Base-by-base conservation (phyloP, 2,329 filamentous ascomycete species). In the Fusarium nygamai region DNA sequence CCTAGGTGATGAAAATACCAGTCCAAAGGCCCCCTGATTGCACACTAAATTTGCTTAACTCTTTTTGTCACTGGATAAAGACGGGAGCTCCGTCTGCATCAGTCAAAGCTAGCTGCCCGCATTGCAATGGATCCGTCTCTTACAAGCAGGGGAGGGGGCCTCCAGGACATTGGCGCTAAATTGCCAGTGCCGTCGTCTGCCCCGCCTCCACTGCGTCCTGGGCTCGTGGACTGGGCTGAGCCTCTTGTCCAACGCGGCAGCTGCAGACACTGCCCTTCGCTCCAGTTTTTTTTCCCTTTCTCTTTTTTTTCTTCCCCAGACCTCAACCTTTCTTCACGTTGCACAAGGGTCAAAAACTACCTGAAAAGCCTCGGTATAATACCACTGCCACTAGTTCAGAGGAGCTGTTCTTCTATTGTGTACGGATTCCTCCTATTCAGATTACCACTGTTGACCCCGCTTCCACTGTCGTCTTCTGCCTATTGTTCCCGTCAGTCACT, bases 221-320 rank as follows among this genome's bases (percentile, higher is more conserved):
- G 33, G 31, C 50, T 20, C 10, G 50, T 20, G 33, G n/a, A 20
- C 46, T 67, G 39, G 41, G 56, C 66, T 71, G 67, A 73, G 72
- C 71, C 72, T 74, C 72, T 50, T 44, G 59, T 70, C 53, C 27
- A 51, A 69, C 56, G 53, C 60, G 59, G 60, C 54, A 60, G 60
- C 44, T 29, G 38, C 53, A 63, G 39, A 48, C 64, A 67, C 58
- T 66, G 69, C 72, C 72, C 72, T 56, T 67, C 62, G 64, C 56
- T 73, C 72, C 72, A 75, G 58, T 75, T 75, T 75, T 75, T 75
- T 70, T 39, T 10, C 17, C 46, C 43, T 51, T 5, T 31, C 47
- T n/a, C 31, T 54, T 59, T 50, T 44, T 56, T 58, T 47, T 43
- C 38, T 46, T 56, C 29, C 47, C 44, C 31, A 58, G 34, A 29